These are phyloP conservation scores for Sporothrix dimorphospora DNA, from an alignment of 2,329 filamentous ascomycete genomes.

Conservation along the genomic window DNA sequence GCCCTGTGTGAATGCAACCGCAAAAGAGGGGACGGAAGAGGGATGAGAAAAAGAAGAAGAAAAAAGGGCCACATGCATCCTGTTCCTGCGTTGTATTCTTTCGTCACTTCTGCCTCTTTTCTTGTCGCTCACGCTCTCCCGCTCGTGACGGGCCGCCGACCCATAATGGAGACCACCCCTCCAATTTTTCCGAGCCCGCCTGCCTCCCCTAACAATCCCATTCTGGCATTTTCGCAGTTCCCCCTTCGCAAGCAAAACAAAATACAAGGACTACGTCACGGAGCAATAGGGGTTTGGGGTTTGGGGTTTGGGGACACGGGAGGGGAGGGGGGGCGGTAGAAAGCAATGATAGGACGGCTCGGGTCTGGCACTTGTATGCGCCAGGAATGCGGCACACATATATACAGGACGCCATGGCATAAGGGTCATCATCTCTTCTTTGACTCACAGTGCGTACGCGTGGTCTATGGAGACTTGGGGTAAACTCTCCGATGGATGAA, in stretches of 20 bases:
- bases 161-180: slow-evolving; percentile 12
- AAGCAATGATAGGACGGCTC: not conserved
- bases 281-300: not conserved
- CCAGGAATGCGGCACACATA: slow-evolving; percentile 15
- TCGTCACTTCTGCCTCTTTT: not conserved
- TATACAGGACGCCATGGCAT: slow-evolving; percentile 1
- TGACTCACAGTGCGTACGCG: not conserved
- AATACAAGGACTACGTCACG: slow-evolving; percentile 6
- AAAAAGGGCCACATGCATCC: not conserved
- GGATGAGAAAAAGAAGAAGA: not conserved
- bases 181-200: not conserved
- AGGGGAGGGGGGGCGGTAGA: too few species aligned
- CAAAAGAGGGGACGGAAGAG: not conserved
- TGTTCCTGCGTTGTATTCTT: not conserved
- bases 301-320: not conserved
- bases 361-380: not conserved
- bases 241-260: not conserved
- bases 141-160: slow-evolving; percentile 19
- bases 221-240: not conserved
- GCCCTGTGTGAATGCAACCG: not conserved
- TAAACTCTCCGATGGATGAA: slow-evolving; percentile 10
- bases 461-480: not conserved
- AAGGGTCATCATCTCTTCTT: not conserved
- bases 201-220: not conserved
- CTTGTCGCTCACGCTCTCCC: not conserved